Percentiles rank a stretch among this genome's conserved stretches.
Conservation (phyloP, 192 early-diverging fungal genomes). For the Linnemannia exigua region DNA sequence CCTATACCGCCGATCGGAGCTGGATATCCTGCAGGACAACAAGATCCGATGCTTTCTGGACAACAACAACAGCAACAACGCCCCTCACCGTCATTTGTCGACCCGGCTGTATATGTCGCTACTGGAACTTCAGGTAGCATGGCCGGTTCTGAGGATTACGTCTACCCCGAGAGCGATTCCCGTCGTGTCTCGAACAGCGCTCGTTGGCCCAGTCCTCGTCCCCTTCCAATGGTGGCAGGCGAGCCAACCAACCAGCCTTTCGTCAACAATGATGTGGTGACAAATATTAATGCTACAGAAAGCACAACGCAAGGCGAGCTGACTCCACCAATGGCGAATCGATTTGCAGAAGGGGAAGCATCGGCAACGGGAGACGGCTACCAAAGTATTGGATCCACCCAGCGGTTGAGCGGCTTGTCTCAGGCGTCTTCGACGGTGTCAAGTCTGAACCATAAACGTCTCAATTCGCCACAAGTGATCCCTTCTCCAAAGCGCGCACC, state of each 20-base stretch:
- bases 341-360: background rate
- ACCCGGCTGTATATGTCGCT: background rate
- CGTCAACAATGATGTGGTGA: background rate
- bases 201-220: background rate
- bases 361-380: background rate
- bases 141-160: background rate
- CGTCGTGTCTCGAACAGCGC: background rate
- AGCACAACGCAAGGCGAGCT: background rate
- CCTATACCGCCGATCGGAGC: background rate
- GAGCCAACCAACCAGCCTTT: background rate
- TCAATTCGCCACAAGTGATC: constrained; percentile 1
- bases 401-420: background rate
- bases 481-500: constrained; percentile 15
- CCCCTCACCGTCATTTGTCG: too few relatives aligned
- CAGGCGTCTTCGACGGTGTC: constrained; percentile 1
- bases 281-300: background rate
- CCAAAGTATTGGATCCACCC: background rate
- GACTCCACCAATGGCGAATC: background rate
- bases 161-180: constrained; percentile 11
- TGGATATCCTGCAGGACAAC: background rate
- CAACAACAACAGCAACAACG: too few relatives aligned
- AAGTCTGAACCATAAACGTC: background rate
- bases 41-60: too few relatives aligned
- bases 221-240: background rate
- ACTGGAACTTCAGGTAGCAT: background rate